Evolutionary conservation across 2,329 filamentous ascomycete species (phyloP).

Genomic region (Coniochaeta hoffmannii): DNA sequence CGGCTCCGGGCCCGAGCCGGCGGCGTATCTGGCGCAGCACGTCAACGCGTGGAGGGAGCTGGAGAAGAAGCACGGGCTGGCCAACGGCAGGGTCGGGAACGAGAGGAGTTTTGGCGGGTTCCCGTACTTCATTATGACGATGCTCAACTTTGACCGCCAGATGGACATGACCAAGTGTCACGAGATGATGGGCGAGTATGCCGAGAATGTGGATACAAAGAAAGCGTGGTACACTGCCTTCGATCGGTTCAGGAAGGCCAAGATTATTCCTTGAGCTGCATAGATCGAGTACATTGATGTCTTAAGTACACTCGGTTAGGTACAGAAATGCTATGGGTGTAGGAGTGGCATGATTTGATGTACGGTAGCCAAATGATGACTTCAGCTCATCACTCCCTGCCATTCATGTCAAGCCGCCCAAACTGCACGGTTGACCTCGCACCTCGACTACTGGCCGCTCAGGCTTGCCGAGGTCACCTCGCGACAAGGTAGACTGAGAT

Average conservation of each 20-base stretch:
- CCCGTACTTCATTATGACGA: constrained; percentile 24
- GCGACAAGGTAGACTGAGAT: no score
- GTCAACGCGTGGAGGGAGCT: constrained; percentile 22
- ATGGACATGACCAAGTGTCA: constrained; percentile 24
- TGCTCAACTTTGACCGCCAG: constrained; percentile 26
- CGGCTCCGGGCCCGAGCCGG: constrained; percentile 22
- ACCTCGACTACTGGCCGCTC: no score
- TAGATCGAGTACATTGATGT: background rate
- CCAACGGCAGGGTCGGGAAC: constrained; percentile 22
- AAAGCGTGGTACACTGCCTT: constrained; percentile 23
- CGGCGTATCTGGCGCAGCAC: constrained; percentile 22
- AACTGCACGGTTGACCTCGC: no score
- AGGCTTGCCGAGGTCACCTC: no score
- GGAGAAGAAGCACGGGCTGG: constrained; percentile 23
- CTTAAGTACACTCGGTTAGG: no score
- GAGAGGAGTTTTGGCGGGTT: constrained; percentile 21
- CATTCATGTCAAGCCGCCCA: no score
- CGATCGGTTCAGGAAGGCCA: constrained; percentile 23
- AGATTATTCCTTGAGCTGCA: constrained; percentile 21
- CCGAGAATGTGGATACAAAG: constrained; percentile 21
- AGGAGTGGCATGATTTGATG: no score
- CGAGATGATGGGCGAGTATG: constrained; percentile 21
- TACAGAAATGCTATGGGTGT: no score
- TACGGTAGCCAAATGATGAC: no score
- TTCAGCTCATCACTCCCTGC: no score